A percentile compares a stretch with the other conserved stretches of the same genome.
Evolutionary conservation across 306 rosid genomes (phyloP).

Genomic region (Corylus heterophylla): DNA sequence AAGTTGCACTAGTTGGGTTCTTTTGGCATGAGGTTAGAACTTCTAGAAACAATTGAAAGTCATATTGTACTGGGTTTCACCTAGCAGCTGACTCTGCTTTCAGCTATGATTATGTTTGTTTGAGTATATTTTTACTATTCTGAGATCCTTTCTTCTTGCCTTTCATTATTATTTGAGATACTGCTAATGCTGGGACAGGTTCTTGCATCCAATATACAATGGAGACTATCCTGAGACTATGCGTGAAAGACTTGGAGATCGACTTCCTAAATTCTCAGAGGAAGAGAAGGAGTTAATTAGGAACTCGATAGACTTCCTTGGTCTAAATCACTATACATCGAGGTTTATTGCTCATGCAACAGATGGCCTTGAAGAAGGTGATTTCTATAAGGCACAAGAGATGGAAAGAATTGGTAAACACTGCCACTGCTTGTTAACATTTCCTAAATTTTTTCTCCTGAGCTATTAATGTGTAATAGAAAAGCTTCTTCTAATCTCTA

Average conservation of each 20-base stretch:
- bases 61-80: not conserved
- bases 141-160: not conserved
- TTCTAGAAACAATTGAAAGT: not conserved
- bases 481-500: slow-evolving; percentile 22
- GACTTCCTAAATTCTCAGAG: slow-evolving; percentile 79
- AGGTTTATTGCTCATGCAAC: slow-evolving; percentile 70
- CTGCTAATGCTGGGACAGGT: slow-evolving; percentile 47
- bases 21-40: not conserved
- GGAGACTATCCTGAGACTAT: slow-evolving; percentile 85
- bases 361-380: slow-evolving; percentile 36
- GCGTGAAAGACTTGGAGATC: slow-evolving; percentile 74
- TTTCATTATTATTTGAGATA: not conserved
- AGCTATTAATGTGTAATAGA: not conserved
- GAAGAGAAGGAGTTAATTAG: slow-evolving; percentile 65
- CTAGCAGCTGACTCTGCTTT: not conserved
- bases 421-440: not conserved
- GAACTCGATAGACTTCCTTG: slow-evolving; percentile 72
- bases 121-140: not conserved
- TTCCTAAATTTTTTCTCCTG: slow-evolving; percentile 3
- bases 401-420: slow-evolving; percentile 64
- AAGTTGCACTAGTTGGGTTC: slow-evolving; percentile 1
- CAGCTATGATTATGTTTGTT: not conserved
- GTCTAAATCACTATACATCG: slow-evolving; percentile 85
- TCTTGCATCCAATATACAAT: slow-evolving; percentile 63
- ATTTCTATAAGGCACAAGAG: slow-evolving; percentile 54